Percentiles rank a stretch among this genome's conserved stretches.
Conservation (phyloP, 768 basidiomycete species). For the Russula foetens region DNA sequence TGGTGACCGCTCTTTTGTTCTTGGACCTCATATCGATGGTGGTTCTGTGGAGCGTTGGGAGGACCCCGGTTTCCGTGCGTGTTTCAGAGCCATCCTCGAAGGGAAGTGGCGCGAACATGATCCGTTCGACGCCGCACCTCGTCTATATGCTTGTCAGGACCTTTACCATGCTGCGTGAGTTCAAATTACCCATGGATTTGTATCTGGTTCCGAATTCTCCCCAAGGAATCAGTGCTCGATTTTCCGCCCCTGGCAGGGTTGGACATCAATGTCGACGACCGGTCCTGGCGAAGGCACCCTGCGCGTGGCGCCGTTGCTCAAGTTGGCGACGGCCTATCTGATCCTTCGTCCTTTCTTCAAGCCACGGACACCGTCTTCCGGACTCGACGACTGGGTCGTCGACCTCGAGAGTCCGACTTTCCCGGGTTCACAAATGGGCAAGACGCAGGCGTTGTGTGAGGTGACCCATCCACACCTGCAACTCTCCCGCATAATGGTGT, state of each 20-base stretch:
- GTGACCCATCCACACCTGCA: slow-evolving; percentile 58
- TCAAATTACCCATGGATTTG: neutral
- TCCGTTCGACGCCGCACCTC: slow-evolving; percentile 52
- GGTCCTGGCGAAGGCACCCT: slow-evolving; percentile 63
- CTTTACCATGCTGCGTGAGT: slow-evolving; percentile 18
- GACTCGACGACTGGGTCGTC: slow-evolving; percentile 29
- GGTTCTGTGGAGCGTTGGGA: slow-evolving; percentile 74
- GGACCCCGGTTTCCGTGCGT: slow-evolving; percentile 47
- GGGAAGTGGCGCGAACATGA: slow-evolving; percentile 61
- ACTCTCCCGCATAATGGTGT: slow-evolving; percentile 57
- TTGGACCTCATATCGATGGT: slow-evolving; percentile 57
- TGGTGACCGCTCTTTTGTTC: slow-evolving; percentile 57
- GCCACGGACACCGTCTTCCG: slow-evolving; percentile 30
- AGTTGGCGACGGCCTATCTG: slow-evolving; percentile 60
- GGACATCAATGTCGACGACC: slow-evolving; percentile 37
- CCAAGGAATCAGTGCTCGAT: slow-evolving; percentile 22
- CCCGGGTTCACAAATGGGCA: slow-evolving; percentile 21
- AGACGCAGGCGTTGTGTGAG: slow-evolving; percentile 42
- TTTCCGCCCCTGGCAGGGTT: slow-evolving; percentile 60
- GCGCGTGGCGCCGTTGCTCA: slow-evolving; percentile 58
- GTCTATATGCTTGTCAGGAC: slow-evolving; percentile 42
- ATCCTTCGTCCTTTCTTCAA: slow-evolving; percentile 75
- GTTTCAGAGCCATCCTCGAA: slow-evolving; percentile 51
- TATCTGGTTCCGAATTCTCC: neutral
- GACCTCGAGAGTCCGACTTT: slow-evolving; percentile 24